Base-by-base conservation (phyloP, 2,329 filamentous ascomycete genomes). In the Aspergillus neoniger region DNA sequence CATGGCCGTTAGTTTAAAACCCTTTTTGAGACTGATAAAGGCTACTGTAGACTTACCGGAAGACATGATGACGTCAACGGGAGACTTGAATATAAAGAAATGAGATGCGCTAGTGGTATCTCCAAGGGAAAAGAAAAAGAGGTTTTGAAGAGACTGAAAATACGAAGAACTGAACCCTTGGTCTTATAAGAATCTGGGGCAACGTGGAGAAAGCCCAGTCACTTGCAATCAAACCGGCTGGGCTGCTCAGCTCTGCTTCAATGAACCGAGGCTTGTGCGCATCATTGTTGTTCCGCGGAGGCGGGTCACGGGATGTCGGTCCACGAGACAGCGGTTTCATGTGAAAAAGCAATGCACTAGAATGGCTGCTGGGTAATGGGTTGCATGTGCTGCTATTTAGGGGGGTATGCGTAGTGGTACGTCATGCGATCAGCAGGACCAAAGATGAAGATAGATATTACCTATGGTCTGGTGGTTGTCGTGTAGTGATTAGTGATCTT, bases 51-150 rank as follows among this genome's bases (percentile, higher is more conserved):
- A 67, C 72, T 70, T 71, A 79, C 77, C 74, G 70, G 73, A 73
- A 72, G 77, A 79, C 77, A 80, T 80, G 67, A 67, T 76, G 67
- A 72, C 65, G 61, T 69, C 62, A 69, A 61, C 14, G 15, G 15
- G 32, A 43, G 28, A 38, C 44, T 30, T 2, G 3, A 36, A n/a
- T 12, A 21, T n/a, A 14, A 7, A 10, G n/a, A 41, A 17, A n/a
- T 30, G 39, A 23, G 58, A 47, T n/a, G 43, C 39, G 36, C 36
- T 55, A 38, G 25, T 28, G 57, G 49, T 23, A 28, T 52, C 48
- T 58, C 28, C 36, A 57, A 41, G 49, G 39, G 49, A 10, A n/a
- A 36, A 54, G 59, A 57, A 57, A 43, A 21, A 57, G 36, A 12
- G 28, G 50, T 48, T 50, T 48, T 4, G 53, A 55, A 23, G 25